Conservation (phyloP, 345 rosid species). For the Anacardium occidentale region DNA sequence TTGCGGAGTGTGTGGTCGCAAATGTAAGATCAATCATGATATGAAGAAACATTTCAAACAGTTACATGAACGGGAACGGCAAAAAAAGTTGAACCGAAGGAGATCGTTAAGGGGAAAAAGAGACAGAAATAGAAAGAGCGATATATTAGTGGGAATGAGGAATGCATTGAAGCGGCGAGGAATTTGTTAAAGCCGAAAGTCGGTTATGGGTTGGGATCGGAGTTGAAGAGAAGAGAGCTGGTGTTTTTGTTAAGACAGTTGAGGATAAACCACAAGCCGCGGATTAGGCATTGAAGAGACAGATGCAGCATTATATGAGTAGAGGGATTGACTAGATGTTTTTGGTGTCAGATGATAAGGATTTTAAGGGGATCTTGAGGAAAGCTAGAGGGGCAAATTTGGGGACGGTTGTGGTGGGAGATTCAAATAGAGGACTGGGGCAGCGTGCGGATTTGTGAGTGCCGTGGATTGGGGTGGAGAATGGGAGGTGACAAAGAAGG, state of each 20-base stretch:
- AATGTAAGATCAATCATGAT: slow-evolving; percentile 77
- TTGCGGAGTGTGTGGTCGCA: slow-evolving; percentile 81
- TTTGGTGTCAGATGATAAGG: slow-evolving; percentile 84
- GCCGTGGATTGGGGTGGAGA: slow-evolving; percentile 81
- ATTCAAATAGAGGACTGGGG: slow-evolving; percentile 62
- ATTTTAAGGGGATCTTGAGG: slow-evolving; percentile 70
- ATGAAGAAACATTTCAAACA: slow-evolving; percentile 83
- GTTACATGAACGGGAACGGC: slow-evolving; percentile 84
- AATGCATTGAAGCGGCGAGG: slow-evolving; percentile 76
- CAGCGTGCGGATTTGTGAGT: slow-evolving; percentile 86
- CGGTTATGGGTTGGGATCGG: slow-evolving; percentile 74
- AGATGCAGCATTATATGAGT: slow-evolving; percentile 87
- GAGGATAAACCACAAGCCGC: slow-evolving; percentile 96
- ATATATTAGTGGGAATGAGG: slow-evolving; percentile 64
- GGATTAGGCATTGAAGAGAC: slow-evolving; percentile 95
- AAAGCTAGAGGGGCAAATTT: slow-evolving; percentile 73
- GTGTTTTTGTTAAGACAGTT: slow-evolving; percentile 77
- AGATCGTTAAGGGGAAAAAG: slow-evolving; percentile 74
- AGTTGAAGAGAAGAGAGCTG: slow-evolving; percentile 61
- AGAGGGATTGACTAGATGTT: slow-evolving; percentile 85
- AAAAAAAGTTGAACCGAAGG: slow-evolving; percentile 81
- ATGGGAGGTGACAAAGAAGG: slow-evolving; percentile 66
- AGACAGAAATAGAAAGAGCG: slow-evolving; percentile 70
- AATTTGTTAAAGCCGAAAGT: slow-evolving; percentile 55
- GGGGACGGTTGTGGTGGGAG: slow-evolving; percentile 85